These are phyloP conservation scores for Endogone sp. DNA, from an alignment of 192 early-diverging fungal species.

Conservation along the genomic window DNA sequence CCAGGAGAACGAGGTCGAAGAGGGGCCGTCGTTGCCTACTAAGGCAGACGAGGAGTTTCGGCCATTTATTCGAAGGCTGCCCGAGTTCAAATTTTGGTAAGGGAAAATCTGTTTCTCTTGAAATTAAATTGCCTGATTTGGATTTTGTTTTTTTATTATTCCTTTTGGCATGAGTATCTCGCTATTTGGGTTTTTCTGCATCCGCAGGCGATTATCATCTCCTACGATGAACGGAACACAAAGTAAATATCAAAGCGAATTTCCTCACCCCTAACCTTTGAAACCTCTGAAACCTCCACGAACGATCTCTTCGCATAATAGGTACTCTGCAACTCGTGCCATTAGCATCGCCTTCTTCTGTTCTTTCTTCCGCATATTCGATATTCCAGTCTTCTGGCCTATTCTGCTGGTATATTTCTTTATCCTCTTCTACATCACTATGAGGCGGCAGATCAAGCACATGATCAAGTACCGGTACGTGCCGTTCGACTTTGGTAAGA, in stretches of 20 bases:
- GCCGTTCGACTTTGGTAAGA: slow-evolving; percentile 81
- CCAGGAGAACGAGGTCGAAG: slow-evolving; percentile 58
- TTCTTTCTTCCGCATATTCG: slow-evolving; percentile 84
- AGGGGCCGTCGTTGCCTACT: slow-evolving; percentile 70
- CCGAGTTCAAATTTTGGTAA: slow-evolving; percentile 99
- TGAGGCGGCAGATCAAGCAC: slow-evolving; percentile 95
- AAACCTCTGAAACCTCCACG: too few species aligned
- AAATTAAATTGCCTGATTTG: background rate
- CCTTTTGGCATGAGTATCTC: too few species aligned
- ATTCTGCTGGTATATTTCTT: slow-evolving; percentile 96
- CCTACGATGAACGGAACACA: too few species aligned
- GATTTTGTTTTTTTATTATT: background rate
- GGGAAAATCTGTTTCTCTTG: slow-evolving; percentile 6
- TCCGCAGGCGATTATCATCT: too few species aligned
- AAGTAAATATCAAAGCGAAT: too few species aligned
- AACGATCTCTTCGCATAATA: slow-evolving; percentile 20
- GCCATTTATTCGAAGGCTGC: slow-evolving; percentile 94
- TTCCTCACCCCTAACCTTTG: too few species aligned
- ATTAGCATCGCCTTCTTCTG: slow-evolving; percentile 80
- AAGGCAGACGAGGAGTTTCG: slow-evolving; percentile 92
- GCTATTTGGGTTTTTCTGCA: too few species aligned
- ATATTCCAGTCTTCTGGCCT: slow-evolving; percentile 99
- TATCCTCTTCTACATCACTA: slow-evolving; percentile 90
- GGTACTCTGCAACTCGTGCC: slow-evolving; percentile 80
- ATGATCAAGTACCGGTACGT: slow-evolving; percentile 96